Evolutionary conservation across 257 asterid genomes (phyloP).

Genomic region (Nicotiana sylvestris): DNA sequence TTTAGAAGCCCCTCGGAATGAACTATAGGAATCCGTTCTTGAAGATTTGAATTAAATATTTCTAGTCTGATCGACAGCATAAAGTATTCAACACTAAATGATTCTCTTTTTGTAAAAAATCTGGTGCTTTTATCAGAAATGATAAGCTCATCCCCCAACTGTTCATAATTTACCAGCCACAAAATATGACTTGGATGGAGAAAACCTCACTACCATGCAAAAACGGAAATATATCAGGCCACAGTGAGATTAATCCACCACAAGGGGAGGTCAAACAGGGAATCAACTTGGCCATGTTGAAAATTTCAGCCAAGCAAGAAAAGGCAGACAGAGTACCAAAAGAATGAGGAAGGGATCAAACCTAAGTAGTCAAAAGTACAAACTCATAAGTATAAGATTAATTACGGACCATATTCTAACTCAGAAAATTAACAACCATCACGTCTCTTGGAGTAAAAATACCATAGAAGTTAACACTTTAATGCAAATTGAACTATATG

Average conservation of each 20-base stretch:
- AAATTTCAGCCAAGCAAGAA: not conserved
- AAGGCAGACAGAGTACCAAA: conserved; percentile 4
- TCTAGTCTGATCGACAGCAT: conserved; percentile 8
- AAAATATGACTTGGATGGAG: conserved; percentile 4
- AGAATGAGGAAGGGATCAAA: conserved; percentile 1
- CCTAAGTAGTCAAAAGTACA: not conserved
- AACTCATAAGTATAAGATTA: not conserved
- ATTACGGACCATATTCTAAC: not conserved
- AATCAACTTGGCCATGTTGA: not conserved
- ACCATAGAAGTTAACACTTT: not conserved
- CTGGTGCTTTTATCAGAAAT: not conserved
- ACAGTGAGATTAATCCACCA: not conserved
- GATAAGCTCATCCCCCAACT: not conserved
- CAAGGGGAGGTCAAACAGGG: not conserved
- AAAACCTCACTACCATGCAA: not conserved
- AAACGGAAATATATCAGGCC: not conserved
- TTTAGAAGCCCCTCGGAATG: not conserved
- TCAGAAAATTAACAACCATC: not conserved
- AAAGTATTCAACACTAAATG: not conserved
- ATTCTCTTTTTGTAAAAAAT: not conserved
- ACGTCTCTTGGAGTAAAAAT: not conserved
- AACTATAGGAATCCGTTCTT: not conserved
- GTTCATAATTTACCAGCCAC: not conserved
- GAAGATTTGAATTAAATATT: not conserved
- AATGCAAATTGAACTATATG: not conserved